Base-by-base conservation (phyloP, 768 basidiomycete species). In the Leucocoprinus sp. region DNA sequence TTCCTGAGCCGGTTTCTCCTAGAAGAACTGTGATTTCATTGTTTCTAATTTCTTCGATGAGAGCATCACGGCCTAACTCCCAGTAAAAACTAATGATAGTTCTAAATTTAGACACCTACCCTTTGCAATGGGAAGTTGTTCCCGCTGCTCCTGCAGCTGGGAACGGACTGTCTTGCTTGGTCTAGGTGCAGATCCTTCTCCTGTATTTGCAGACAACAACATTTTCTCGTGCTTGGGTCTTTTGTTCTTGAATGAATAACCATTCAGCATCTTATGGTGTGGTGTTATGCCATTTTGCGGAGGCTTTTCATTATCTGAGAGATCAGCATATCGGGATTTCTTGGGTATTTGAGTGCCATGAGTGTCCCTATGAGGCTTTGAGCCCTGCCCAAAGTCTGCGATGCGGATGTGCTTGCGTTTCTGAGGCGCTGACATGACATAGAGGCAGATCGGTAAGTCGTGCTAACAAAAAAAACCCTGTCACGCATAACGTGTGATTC, bases 1-100 rank as follows among this genome's bases (percentile, higher is more conserved):
- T 99, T 51, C 96, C 96, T 15, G 93, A 96, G 9, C 96, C 96
- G 0, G 96, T 98, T 65, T 99, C 96, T 29, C 93, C 96, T 2
- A 99, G 74, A 7, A 99, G 75, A 35, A 98, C 80, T 1, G 83
- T 87, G 5, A 91, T 83, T 59, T 92, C 85, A 68, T 89, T 83
- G 51, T 79, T 73, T 23, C 65, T 63, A 42, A 95, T 81, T 60
- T 82, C 82, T 47, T 76, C 70, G 22, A 91, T 64, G 22, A 95
- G 71, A 22, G 82, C 79, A 18, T 88, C 83, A 58, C 74, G 80
- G 46, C 88, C 91, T 90, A 14, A 11, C 15, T 34, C 42, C 40
- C n/a, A 38, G 42, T n/a, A 19, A 12, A 51, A 35, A 41, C n/a
- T 18, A 17, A n/a, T 42, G 14, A 2, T 23, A 29, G 34, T 12